These are phyloP conservation scores for Theileria equi DNA, from an alignment of 169 alveolate genomes.

Conservation along the genomic window DNA sequence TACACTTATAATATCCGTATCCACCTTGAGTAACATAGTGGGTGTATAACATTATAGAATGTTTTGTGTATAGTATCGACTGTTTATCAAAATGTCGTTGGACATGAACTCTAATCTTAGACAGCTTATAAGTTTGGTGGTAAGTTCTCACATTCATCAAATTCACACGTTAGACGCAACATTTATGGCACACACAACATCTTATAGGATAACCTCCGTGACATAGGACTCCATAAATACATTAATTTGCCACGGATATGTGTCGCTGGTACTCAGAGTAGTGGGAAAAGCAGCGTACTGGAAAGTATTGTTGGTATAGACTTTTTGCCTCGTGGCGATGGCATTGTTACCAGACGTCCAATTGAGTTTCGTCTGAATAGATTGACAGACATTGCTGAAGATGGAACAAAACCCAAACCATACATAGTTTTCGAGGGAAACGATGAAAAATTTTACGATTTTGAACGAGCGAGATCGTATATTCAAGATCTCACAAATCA, in stretches of 20 bases:
- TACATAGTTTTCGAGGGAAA: constrained; percentile 76
- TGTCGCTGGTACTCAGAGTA: constrained; percentile 85
- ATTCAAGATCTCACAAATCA: constrained; percentile 88
- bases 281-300: constrained; percentile 88
- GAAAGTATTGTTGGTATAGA: constrained; percentile 97
- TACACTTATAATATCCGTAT: too few relatives aligned
- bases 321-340: constrained; percentile 97
- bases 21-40: too few relatives aligned
- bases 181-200: constrained; percentile 6
- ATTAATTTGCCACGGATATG: constrained; percentile 86
- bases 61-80: too few relatives aligned
- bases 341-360: constrained; percentile 98
- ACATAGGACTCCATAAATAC: constrained; percentile 88
- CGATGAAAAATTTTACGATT: constrained; percentile 82
- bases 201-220: constrained; percentile 85
- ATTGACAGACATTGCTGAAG: too few relatives aligned
- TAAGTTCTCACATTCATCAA: constrained; percentile 26
- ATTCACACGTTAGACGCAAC: too few relatives aligned
- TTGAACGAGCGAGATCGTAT: constrained; percentile 87
- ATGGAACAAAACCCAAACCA: constrained; percentile 72
- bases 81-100: constrained; percentile 23
- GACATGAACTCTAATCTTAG: constrained; percentile 46
- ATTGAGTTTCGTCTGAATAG: constrained; percentile 92
- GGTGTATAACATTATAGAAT: too few relatives aligned
- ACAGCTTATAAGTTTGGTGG: constrained; percentile 51